Percentiles rank a stretch among this genome's conserved stretches.
These are phyloP conservation scores for Citrus hindsii DNA, from an alignment of 345 rosid genomes.

Conservation along the genomic window DNA sequence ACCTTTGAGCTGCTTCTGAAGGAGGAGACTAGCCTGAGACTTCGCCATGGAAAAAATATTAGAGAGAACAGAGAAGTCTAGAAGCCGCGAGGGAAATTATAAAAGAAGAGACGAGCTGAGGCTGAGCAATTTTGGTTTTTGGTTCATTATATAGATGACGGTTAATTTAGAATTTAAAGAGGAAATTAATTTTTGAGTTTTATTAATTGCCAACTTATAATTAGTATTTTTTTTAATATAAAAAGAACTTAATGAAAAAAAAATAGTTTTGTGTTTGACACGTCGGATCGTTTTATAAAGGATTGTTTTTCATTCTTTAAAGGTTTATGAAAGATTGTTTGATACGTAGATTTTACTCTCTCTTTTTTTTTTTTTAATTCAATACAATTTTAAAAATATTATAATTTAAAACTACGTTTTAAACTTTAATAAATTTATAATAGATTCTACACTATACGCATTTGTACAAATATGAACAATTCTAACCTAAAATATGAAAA, in stretches of 20 bases:
- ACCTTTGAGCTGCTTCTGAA: slow-evolving; percentile 84
- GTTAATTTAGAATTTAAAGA: background rate
- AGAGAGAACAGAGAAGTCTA: slow-evolving; percentile 17
- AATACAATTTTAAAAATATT: too few species aligned
- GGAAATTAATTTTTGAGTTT: background rate
- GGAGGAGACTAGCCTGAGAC: slow-evolving; percentile 70
- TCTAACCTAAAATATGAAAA: too few species aligned
- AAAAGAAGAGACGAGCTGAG: background rate
- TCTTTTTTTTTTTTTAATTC: too few species aligned
- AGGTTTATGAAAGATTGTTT: background rate
- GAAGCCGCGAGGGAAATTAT: slow-evolving; percentile 15
- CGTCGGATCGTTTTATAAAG: background rate
- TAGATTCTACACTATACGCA: too few species aligned
- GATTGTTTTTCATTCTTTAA: background rate
- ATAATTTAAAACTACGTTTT: too few species aligned
- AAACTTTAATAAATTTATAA: too few species aligned
- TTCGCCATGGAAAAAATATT: slow-evolving; percentile 21
- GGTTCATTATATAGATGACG: background rate
- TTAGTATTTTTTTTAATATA: background rate
- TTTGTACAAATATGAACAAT: too few species aligned
- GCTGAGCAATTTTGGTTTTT: background rate
- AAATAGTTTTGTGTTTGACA: background rate
- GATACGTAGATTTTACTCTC: background rate
- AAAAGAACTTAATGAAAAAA: background rate
- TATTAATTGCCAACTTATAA: background rate